These are phyloP conservation scores for Sporothrix pseudoabietina DNA, from an alignment of 2,329 filamentous ascomycete genomes.

Conservation along the genomic window DNA sequence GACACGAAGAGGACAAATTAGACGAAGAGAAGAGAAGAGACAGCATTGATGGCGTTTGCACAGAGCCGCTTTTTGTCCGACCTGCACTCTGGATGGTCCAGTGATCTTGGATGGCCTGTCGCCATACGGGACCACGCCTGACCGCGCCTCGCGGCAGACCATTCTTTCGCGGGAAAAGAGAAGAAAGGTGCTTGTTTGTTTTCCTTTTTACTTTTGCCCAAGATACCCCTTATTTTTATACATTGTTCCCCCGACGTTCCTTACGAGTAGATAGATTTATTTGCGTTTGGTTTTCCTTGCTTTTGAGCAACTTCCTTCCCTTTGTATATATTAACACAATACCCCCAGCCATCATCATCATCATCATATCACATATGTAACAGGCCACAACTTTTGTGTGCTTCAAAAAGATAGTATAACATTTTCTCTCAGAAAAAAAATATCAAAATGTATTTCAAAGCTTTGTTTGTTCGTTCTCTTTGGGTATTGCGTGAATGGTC, in stretches of 20 bases:
- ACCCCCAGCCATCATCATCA: no score
- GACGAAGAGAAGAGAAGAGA: neutral
- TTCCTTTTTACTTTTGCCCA: conserved; percentile 20
- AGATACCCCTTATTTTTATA: conserved; percentile 24
- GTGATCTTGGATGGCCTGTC: neutral
- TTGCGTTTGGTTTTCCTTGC: neutral
- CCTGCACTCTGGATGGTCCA: conserved; percentile 16
- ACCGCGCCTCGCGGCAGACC: conserved; percentile 18
- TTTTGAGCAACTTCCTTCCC: neutral
- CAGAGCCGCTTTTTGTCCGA: neutral
- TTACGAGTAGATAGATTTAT: conserved; percentile 13
- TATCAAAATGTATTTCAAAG: conserved; percentile 2
- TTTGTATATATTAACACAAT: conserved; percentile 17
- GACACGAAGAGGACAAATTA: neutral
- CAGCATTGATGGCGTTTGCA: conserved; percentile 5
- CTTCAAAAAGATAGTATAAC: neutral
- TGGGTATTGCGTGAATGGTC: conserved; percentile 25
- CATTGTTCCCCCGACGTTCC: conserved; percentile 5
- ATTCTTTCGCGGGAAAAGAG: neutral
- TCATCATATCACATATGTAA: neutral
- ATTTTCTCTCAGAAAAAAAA: conserved; percentile 14
- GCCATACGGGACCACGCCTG: conserved; percentile 19
- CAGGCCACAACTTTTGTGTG: neutral
- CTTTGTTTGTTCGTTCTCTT: neutral
- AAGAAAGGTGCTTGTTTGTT: conserved; percentile 3